phyloP scores from a whole-genome alignment of 306 rosid species.

The Inga oerstediana region DNA sequence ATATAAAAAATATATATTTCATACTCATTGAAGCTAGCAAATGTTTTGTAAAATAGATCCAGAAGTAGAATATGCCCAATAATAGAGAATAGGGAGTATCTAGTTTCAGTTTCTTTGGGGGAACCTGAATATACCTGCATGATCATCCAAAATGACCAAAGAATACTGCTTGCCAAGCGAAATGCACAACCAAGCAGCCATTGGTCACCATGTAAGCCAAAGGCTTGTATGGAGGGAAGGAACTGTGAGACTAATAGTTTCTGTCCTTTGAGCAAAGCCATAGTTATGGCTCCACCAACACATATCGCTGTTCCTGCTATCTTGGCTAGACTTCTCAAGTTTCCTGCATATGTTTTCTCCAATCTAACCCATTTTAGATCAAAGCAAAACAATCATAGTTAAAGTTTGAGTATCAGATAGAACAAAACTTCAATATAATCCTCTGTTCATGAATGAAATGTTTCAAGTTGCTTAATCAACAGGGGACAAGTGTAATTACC shows the following conservation, averaged over 20 bases:
- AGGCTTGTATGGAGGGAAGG: conserved; percentile 34
- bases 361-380: conserved; percentile 36
- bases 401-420: neutral
- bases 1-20: too few relatives aligned
- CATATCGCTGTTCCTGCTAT: conserved; percentile 65
- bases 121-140: conserved; percentile 50
- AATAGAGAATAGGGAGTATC: too few relatives aligned
- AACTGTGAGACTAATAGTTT: conserved; percentile 50
- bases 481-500: conserved; percentile 43
- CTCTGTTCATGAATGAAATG: neutral
- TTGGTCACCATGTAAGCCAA: conserved; percentile 36
- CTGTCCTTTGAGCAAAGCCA: conserved; percentile 70
- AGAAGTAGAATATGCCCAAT: too few relatives aligned
- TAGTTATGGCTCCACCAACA: conserved; percentile 68
- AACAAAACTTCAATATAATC: neutral
- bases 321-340: conserved; percentile 61
- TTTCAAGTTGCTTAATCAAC: neutral
- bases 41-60: too few relatives aligned
- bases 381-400: neutral
- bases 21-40: too few relatives aligned
- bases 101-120: neutral
- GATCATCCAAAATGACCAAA: conserved; percentile 67
- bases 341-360: conserved; percentile 54
- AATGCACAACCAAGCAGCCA: conserved; percentile 58
- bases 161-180: conserved; percentile 52